Evolutionary conservation across 305 asterid genomes (phyloP).

Genomic region (Petunia hybrid): DNA sequence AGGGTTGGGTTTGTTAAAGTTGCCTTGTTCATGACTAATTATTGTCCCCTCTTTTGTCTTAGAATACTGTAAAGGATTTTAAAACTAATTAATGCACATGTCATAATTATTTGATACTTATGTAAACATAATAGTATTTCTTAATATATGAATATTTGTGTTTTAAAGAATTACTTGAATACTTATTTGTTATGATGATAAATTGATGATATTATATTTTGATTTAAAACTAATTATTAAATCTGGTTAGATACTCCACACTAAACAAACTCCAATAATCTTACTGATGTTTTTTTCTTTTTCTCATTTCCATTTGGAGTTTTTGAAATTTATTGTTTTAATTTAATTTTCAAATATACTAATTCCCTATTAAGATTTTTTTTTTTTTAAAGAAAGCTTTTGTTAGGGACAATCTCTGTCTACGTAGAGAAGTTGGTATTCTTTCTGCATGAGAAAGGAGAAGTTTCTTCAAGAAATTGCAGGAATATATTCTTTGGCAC

Average conservation of each 20-base stretch:
- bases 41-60: neutral
- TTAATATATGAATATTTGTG: too few relatives aligned
- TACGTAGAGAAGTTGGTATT: neutral
- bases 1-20: neutral
- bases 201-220: too few relatives aligned
- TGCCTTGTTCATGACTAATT: neutral
- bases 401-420: neutral
- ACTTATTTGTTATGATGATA: too few relatives aligned
- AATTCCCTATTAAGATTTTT: neutral
- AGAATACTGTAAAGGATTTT: neutral
- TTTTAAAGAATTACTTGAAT: too few relatives aligned
- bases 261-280: too few relatives aligned
- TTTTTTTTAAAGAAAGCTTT: neutral
- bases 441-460: neutral
- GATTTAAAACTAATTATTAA: too few relatives aligned
- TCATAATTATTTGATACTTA: neutral
- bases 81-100: neutral
- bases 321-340: neutral
- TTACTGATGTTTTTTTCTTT: too few relatives aligned
- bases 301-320: too few relatives aligned
- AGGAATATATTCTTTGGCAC: conserved; percentile 24
- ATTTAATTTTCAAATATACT: neutral
- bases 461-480: conserved; percentile 2
- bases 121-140: neutral
- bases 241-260: too few relatives aligned